Evolutionary conservation across 306 rosid genomes (phyloP).

Genomic region (Sphenostylis stenocarpa): DNA sequence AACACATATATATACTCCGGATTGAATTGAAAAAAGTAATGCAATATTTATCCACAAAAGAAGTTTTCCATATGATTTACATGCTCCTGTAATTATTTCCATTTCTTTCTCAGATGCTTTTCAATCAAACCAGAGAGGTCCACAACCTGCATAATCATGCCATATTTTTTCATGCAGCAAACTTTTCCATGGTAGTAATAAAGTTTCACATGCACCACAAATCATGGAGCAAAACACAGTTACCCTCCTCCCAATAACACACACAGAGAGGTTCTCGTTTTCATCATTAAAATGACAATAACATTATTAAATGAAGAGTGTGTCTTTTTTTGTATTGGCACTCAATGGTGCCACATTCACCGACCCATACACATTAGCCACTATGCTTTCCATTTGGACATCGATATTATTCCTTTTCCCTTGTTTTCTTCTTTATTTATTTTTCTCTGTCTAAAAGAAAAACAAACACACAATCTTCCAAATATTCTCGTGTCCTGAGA

Average conservation of each 20-base stretch:
- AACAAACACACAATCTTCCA: constrained; percentile 36
- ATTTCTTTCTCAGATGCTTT: neutral
- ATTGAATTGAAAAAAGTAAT: neutral
- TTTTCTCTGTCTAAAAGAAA: constrained; percentile 6
- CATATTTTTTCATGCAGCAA: neutral
- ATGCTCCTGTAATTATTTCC: neutral
- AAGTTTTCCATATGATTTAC: neutral
- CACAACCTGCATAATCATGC: neutral
- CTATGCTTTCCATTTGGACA: constrained; percentile 30
- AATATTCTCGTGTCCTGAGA: constrained; percentile 36
- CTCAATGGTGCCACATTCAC: constrained; percentile 29
- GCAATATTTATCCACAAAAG: neutral
- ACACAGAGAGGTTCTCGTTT: constrained; percentile 3
- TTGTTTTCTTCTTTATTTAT: neutral
- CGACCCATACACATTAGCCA: constrained; percentile 21
- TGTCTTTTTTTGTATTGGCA: constrained; percentile 10
- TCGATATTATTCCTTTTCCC: constrained; percentile 21
- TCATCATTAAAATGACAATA: constrained; percentile 31
- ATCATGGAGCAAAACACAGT: constrained; percentile 9
- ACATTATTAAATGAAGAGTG: constrained; percentile 28
- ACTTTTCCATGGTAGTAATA: neutral
- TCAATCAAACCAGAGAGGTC: constrained; percentile 1
- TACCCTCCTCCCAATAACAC: neutral
- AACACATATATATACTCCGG: neutral
- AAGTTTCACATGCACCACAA: constrained; percentile 1